Conservation (phyloP, 2,329 filamentous ascomycete genomes). For the Talaromyces marneffei region DNA sequence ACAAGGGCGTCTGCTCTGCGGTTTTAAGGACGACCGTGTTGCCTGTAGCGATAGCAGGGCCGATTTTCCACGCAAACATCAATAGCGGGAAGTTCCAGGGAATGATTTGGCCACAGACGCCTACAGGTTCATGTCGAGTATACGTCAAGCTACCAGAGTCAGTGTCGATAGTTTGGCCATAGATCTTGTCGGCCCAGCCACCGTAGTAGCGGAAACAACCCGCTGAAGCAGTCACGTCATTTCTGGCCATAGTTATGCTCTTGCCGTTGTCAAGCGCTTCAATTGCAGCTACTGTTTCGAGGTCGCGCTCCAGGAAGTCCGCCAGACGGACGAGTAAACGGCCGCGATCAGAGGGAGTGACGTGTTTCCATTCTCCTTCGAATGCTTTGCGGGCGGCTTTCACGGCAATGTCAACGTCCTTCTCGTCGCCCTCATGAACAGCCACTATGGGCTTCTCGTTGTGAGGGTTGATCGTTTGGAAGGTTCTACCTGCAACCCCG, state of each 20-base stretch:
- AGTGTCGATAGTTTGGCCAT: conserved; percentile 80
- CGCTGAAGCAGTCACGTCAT: conserved; percentile 64
- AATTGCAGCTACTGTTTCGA: conserved; percentile 68
- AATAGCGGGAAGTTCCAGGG: conserved; percentile 85
- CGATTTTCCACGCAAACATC: conserved; percentile 83
- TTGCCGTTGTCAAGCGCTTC: conserved; percentile 64
- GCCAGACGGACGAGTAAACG: conserved; percentile 68
- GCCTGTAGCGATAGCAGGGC: conserved; percentile 62
- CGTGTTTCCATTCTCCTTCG: conserved; percentile 63
- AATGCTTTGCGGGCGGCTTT: conserved; percentile 80
- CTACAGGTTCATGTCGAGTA: conserved; percentile 70
- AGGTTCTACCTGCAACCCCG: conserved; percentile 77
- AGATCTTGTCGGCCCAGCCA: conserved; percentile 82
- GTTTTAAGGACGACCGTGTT: conserved; percentile 62
- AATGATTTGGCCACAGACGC: conserved; percentile 83
- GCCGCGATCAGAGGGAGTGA: conserved; percentile 66
- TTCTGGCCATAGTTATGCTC: conserved; percentile 49
- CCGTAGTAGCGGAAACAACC: conserved; percentile 79
- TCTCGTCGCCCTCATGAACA: conserved; percentile 79
- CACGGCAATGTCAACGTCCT: conserved; percentile 70
- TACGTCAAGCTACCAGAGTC: conserved; percentile 76
- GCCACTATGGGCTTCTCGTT: conserved; percentile 79
- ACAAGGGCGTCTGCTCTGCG: conserved; percentile 62
- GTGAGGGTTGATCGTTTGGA: conserved; percentile 85
- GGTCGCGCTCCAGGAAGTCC: conserved; percentile 71